phyloP scores from a whole-genome alignment of 2,329 filamentous ascomycete species.

The Drechslerella stenobrocha region DNA sequence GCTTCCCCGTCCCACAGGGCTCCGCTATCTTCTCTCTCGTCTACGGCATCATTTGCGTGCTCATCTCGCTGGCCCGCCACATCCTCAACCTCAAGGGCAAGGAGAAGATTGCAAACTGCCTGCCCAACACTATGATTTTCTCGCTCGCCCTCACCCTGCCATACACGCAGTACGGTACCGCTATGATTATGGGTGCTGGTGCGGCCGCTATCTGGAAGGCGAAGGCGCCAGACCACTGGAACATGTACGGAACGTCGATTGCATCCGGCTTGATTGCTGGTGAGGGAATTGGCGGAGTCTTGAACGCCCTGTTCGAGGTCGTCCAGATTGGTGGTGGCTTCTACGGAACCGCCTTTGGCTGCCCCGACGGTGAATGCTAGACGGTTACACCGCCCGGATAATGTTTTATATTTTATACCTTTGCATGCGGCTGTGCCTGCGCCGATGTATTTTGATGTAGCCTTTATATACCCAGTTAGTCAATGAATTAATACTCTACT shows the following conservation, averaged over 20 bases:
- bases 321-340: constrained; percentile 42
- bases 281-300: constrained; percentile 49
- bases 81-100: constrained; percentile 57
- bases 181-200: constrained; percentile 49
- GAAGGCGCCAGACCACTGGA: constrained; percentile 36
- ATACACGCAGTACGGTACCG: constrained; percentile 49
- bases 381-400: background rate
- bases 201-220: constrained; percentile 45
- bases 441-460: no score
- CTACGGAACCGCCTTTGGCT: constrained; percentile 35
- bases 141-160: constrained; percentile 48
- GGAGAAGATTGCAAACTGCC: constrained; percentile 55
- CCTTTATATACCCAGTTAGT: no score
- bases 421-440: no score
- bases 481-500: no score
- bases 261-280: constrained; percentile 50
- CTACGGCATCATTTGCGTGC: constrained; percentile 52
- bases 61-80: constrained; percentile 63
- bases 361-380: constrained; percentile 26
- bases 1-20: constrained; percentile 48
- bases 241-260: constrained; percentile 47
- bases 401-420: background rate
- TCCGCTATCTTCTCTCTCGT: constrained; percentile 48
- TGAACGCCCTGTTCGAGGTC: constrained; percentile 49
- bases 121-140: constrained; percentile 54